Base-by-base conservation (phyloP, 805 yeast genomes). In the Suhomyces tanzawaensis region DNA sequence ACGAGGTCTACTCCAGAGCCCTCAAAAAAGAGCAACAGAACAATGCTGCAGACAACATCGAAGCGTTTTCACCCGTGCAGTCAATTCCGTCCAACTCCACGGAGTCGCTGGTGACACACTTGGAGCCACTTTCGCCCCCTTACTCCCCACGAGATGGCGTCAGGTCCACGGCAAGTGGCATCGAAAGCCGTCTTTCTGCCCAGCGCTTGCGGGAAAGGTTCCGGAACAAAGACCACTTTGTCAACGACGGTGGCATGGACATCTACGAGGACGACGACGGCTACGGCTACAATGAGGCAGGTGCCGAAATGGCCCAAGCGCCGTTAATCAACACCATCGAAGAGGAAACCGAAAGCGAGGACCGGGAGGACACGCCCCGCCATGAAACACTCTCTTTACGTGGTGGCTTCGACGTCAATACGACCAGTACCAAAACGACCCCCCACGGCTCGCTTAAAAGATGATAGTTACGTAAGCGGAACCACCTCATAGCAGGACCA, bases 251-350 rank as follows among this genome's bases (percentile, higher is more conserved):
- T 5, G 23, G 32, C n/a, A n/a, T 18, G 23, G 19, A n/a, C 9
- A 14, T 37, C 7, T 37, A 37, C 24, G 41, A 37, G 22, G 41
- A 29, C 19, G 41, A 37, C 17, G 41, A 37, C 19, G 41, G 41
- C 7, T 37, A 37, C 37, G 27, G 29, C 7, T 32, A 23, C 37
- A n/a, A 17, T 5, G 19, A 13, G 6, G 17, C 18, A 7, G n/a
- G 13, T 7, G 13, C 27, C n/a, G 13, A 6, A 5, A 7, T 13
- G 6, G 13, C 6, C 14, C 6, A 24, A 9, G 7, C 12, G 7
- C 6, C 13, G n/a, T 9, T 24, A 9, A n/a, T 6, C n/a, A 24
- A 9, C 5, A 24, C 19, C 19, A 30, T 21, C 3, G 28, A 27
- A 13, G 41, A 37, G 8, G 33, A 32, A 9, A n/a, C n/a, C n/a